phyloP scores from a whole-genome alignment of 1,139 yeast species.

The Chernovozyma sophiae-reginae region DNA sequence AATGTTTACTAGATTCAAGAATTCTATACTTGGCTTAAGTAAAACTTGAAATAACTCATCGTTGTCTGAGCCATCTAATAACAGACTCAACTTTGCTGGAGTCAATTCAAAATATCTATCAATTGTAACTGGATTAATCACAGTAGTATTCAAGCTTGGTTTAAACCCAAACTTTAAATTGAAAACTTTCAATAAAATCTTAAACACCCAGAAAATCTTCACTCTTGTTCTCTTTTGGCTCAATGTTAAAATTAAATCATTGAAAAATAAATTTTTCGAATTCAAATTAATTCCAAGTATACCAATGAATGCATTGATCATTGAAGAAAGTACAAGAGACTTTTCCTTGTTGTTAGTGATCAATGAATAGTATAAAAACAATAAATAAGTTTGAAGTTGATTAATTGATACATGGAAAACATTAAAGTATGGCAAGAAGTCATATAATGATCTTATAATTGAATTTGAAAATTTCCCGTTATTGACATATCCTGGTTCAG shows the following conservation, averaged over 20 bases:
- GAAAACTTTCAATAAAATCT: slow-evolving; percentile 48
- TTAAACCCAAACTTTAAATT: slow-evolving; percentile 48
- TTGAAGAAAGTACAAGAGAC: slow-evolving; percentile 38
- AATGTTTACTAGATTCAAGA: slow-evolving; percentile 41
- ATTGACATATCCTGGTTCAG: slow-evolving; percentile 31
- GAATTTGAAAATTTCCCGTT: slow-evolving; percentile 13
- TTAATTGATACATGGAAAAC: slow-evolving; percentile 40
- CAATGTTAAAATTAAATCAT: slow-evolving; percentile 36
- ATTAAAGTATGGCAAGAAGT: slow-evolving; percentile 44
- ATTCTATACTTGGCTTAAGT: slow-evolving; percentile 43
- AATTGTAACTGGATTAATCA: slow-evolving; percentile 47
- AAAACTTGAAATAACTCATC: slow-evolving; percentile 38
- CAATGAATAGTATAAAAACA: slow-evolving; percentile 41
- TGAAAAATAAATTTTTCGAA: slow-evolving; percentile 42
- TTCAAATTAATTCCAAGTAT: slow-evolving; percentile 45
- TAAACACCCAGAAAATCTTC: slow-evolving; percentile 59
- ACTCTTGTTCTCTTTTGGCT: slow-evolving; percentile 47
- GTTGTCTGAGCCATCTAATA: slow-evolving; percentile 18
- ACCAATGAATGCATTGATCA: slow-evolving; percentile 45
- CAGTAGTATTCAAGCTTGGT: slow-evolving; percentile 46
- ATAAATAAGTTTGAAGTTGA: slow-evolving; percentile 40
- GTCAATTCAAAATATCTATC: slow-evolving; percentile 46
- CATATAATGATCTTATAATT: slow-evolving; percentile 37
- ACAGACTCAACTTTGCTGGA: slow-evolving; percentile 40
- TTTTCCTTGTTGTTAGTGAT: slow-evolving; percentile 46